phyloP scores from a whole-genome alignment of 805 yeast genomes.

The Zygoascus bituminiphila region DNA sequence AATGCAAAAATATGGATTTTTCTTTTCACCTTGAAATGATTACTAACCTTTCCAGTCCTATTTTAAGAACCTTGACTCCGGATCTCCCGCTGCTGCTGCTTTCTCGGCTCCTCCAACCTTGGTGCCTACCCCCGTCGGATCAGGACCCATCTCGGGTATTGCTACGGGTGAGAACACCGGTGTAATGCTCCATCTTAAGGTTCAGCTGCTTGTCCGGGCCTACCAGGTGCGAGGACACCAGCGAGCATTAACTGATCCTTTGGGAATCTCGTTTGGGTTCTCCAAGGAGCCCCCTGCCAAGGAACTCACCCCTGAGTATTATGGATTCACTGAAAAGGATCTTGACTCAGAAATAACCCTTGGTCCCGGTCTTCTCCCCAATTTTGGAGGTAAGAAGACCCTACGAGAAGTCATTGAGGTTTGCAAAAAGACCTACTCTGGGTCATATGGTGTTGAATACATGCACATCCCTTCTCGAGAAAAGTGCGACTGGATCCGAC shows the following conservation, averaged over 20 bases:
- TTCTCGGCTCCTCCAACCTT: conserved; percentile 88
- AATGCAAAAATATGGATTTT: too few relatives aligned
- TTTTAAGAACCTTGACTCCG: conserved; percentile 79
- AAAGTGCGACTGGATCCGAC: conserved; percentile 98
- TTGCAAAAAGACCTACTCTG: conserved; percentile 82
- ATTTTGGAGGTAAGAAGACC: conserved; percentile 62
- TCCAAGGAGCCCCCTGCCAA: conserved; percentile 47
- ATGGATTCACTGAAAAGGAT: conserved; percentile 84
- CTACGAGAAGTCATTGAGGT: conserved; percentile 68
- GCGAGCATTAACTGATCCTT: conserved; percentile 93
- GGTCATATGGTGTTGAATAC: conserved; percentile 87
- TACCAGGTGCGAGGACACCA: conserved; percentile 98
- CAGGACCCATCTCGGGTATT: conserved; percentile 50
- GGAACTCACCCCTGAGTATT: conserved; percentile 86
- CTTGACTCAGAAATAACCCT: conserved; percentile 73
- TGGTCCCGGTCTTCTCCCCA: conserved; percentile 96
- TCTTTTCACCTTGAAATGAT: not conserved
- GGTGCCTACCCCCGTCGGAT: conserved; percentile 68
- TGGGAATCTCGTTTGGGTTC: conserved; percentile 80
- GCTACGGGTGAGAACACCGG: conserved; percentile 42
- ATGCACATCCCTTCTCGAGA: conserved; percentile 93
- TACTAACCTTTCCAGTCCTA: conserved; percentile 38
- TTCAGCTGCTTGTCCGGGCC: conserved; percentile 93
- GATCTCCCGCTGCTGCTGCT: conserved; percentile 61
- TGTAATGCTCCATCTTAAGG: conserved; percentile 82